Conservation (phyloP, 2,329 filamentous ascomycete genomes). For the Incumbomyces delicatus region DNA sequence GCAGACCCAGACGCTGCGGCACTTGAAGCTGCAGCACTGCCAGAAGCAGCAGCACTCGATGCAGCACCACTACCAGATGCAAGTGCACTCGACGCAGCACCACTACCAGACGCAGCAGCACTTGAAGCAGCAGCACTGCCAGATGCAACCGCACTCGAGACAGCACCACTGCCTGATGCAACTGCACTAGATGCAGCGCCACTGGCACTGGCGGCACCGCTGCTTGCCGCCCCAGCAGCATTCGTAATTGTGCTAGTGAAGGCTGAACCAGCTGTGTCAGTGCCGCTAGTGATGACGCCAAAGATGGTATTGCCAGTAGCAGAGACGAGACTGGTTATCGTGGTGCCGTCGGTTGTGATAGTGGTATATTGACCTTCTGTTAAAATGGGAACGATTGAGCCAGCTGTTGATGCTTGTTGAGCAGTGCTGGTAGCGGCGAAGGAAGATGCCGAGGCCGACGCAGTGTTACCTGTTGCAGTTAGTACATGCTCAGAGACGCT, state of each 20-base stretch:
- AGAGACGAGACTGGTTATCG: constrained; percentile 16
- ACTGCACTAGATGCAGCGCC: too few relatives aligned
- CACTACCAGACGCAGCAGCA: too few relatives aligned
- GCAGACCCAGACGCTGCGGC: too few relatives aligned
- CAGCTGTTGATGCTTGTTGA: constrained; percentile 1
- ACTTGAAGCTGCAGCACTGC: constrained; percentile 10
- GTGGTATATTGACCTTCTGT: constrained; percentile 18
- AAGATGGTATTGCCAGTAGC: constrained; percentile 18
- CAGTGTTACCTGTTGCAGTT: too few relatives aligned
- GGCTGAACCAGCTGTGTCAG: constrained; percentile 10
- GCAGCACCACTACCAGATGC: constrained; percentile 7
- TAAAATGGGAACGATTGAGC: constrained; percentile 13
- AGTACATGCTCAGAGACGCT: too few relatives aligned
- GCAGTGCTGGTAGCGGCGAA: constrained; percentile 8
- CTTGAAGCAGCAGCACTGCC: too few relatives aligned
- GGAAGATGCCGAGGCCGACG: background rate
- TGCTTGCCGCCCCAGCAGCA: constrained; percentile 12
- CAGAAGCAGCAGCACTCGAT: constrained; percentile 1
- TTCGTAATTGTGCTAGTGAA: constrained; percentile 12
- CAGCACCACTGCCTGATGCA: too few relatives aligned
- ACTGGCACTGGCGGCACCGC: too few relatives aligned
- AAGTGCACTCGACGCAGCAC: constrained; percentile 8
- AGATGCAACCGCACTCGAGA: too few relatives aligned
- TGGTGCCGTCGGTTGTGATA: constrained; percentile 17
- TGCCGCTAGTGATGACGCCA: constrained; percentile 8